Conservation (phyloP, 805 yeast species). For the Priceomyces fermenticarens region DNA sequence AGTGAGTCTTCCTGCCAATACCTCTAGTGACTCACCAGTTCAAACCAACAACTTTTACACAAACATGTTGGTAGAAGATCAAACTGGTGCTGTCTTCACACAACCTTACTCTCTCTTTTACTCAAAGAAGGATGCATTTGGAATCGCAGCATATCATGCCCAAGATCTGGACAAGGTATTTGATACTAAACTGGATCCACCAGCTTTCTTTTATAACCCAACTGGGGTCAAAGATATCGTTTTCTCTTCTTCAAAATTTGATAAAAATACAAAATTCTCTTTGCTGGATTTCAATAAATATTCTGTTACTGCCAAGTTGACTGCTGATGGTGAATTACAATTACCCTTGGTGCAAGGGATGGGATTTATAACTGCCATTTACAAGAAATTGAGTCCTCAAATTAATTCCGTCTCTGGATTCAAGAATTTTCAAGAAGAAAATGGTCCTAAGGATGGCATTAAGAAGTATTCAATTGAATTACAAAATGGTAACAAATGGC, state of each 20-base stretch:
- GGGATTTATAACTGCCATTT: conserved; percentile 71
- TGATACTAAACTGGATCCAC: conserved; percentile 9
- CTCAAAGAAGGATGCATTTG: conserved; percentile 5
- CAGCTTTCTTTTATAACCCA: conserved; percentile 15
- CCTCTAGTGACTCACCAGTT: conserved; percentile 9
- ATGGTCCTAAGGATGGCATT: conserved; percentile 10
- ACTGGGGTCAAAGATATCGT: conserved; percentile 13
- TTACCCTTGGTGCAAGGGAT: conserved; percentile 67
- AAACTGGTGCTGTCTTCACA: conserved; percentile 12
- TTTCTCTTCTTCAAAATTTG: conserved; percentile 5
- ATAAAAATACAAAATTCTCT: conserved; percentile 1
- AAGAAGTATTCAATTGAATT: conserved; percentile 13
- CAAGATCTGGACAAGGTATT: conserved; percentile 10
- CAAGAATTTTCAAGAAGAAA: conserved; percentile 2
- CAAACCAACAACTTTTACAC: conserved; percentile 15
- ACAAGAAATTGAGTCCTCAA: conserved; percentile 21
- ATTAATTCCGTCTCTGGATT: conserved; percentile 7
- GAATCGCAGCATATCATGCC: conserved; percentile 12
- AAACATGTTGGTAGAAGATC: conserved; percentile 12
- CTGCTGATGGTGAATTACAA: conserved; percentile 4
- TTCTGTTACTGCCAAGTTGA: conserved; percentile 11
- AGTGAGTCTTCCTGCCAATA: conserved; percentile 9
- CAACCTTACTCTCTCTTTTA: conserved; percentile 15
- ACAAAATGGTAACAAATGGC: conserved; percentile 13
- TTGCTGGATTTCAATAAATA: conserved; percentile 11